phyloP scores from a whole-genome alignment of 2,329 filamentous ascomycete species.

The Cladosporium austrohemisphaericum region DNA sequence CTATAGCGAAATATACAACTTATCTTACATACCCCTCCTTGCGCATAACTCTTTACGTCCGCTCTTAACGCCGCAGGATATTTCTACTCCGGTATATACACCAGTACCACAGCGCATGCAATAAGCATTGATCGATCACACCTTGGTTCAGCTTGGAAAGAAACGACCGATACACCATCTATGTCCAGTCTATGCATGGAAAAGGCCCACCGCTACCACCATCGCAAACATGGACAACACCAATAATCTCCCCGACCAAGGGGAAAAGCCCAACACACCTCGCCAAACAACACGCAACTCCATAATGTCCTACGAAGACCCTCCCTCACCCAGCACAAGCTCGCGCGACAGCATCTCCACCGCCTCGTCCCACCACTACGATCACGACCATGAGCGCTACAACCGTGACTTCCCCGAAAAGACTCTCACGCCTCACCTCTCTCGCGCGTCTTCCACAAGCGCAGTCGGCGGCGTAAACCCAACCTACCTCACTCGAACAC shows the following conservation, averaged over 20 bases:
- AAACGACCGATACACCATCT: too few relatives aligned
- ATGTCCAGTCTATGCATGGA: neutral
- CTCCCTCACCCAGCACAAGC: constrained; percentile 22
- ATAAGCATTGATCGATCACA: too few relatives aligned
- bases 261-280: neutral
- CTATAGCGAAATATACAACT: neutral
- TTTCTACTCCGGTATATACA: too few relatives aligned
- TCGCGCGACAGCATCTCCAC: constrained; percentile 24
- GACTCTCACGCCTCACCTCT: constrained; percentile 26
- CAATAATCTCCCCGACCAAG: neutral
- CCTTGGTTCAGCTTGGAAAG: too few relatives aligned
- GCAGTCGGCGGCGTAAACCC: constrained; percentile 30
- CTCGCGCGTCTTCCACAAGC: constrained; percentile 26
- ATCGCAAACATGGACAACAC: neutral
- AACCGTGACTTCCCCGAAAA: constrained; percentile 23
- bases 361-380: constrained; percentile 19
- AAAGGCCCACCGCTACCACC: neutral
- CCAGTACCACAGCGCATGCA: too few relatives aligned
- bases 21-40: too few relatives aligned
- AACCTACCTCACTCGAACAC: constrained; percentile 18
- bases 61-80: neutral
- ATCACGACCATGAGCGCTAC: constrained; percentile 19
- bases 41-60: too few relatives aligned
- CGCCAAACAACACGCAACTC: neutral
- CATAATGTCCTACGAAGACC: constrained; percentile 27